Percentiles rank a stretch among this genome's conserved stretches.
Evolutionary conservation across 1,139 yeast species (phyloP).

Genomic region (Geotrichum reessii): DNA sequence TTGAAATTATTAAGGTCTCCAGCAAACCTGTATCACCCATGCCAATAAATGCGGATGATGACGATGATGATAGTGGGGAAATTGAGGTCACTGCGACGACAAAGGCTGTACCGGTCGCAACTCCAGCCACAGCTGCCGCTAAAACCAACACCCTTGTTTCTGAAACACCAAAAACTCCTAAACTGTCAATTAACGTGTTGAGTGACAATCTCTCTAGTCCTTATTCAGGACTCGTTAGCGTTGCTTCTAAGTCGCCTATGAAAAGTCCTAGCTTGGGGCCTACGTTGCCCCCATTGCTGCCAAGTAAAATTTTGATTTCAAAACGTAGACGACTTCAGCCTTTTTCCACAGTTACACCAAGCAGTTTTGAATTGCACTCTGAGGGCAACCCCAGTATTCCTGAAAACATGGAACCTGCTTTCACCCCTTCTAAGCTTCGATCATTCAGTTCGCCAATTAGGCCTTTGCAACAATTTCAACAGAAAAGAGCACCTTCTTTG

Average conservation of each 20-base stretch:
- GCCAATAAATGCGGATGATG: not conserved
- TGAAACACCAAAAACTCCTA: not conserved
- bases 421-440: constrained; percentile 29
- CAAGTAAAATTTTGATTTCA: constrained; percentile 23
- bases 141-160: not conserved
- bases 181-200: not conserved
- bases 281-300: constrained; percentile 26
- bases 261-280: constrained; percentile 24
- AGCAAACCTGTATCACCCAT: not conserved
- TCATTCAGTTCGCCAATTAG: constrained; percentile 27
- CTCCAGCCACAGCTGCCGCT: not conserved
- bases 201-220: not conserved
- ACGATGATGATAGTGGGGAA: not conserved
- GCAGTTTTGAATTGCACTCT: constrained; percentile 3
- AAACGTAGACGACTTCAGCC: constrained; percentile 29
- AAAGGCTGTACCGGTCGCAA: not conserved
- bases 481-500: constrained; percentile 28
- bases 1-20: not conserved
- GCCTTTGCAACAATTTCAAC: constrained; percentile 5
- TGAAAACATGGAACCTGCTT: constrained; percentile 5
- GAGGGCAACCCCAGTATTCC: constrained; percentile 2
- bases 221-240: not conserved
- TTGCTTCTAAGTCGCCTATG: constrained; percentile 23
- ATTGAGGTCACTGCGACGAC: not conserved
- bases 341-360: constrained; percentile 16